A percentile compares a stretch with the other conserved stretches of the same genome.
Evolutionary conservation across 257 asterid species (phyloP).

Genomic region (Fraxinus quadrangulata): DNA sequence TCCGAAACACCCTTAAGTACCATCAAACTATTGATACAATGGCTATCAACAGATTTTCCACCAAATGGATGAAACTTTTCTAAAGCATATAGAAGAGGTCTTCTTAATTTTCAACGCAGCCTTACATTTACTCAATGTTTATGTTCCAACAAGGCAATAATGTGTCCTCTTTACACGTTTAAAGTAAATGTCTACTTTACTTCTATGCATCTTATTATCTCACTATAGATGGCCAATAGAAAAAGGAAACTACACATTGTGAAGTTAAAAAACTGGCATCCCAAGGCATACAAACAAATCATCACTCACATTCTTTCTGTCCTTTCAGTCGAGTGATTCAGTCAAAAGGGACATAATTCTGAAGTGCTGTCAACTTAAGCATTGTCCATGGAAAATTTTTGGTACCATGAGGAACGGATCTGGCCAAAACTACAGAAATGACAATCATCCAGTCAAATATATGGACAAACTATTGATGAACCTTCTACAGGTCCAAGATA

Average conservation of each 20-base stretch:
- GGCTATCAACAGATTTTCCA: neutral
- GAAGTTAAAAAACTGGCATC: too few relatives aligned
- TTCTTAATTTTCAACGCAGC: neutral
- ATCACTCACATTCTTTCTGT: too few relatives aligned
- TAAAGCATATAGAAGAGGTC: neutral
- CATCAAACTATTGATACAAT: neutral
- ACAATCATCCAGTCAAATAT: conserved; percentile 22
- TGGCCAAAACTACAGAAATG: conserved; percentile 75
- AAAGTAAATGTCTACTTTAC: neutral
- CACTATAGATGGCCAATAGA: neutral
- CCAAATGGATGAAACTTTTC: neutral
- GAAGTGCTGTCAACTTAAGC: conserved; percentile 87
- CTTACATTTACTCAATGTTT: too few relatives aligned
- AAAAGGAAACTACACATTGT: too few relatives aligned
- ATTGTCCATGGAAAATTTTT: conserved; percentile 85
- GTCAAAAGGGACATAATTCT: conserved; percentile 29
- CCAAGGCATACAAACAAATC: too few relatives aligned
- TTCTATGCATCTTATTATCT: neutral
- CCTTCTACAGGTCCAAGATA: conserved; percentile 3
- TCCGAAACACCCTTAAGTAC: neutral
- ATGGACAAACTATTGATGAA: neutral
- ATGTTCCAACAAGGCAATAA: too few relatives aligned
- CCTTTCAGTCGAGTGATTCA: too few relatives aligned
- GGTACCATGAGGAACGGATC: conserved; percentile 85
- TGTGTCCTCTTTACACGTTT: neutral